Conservation (phyloP, 2,329 filamentous ascomycete genomes). For the Alternaria triticina region DNA sequence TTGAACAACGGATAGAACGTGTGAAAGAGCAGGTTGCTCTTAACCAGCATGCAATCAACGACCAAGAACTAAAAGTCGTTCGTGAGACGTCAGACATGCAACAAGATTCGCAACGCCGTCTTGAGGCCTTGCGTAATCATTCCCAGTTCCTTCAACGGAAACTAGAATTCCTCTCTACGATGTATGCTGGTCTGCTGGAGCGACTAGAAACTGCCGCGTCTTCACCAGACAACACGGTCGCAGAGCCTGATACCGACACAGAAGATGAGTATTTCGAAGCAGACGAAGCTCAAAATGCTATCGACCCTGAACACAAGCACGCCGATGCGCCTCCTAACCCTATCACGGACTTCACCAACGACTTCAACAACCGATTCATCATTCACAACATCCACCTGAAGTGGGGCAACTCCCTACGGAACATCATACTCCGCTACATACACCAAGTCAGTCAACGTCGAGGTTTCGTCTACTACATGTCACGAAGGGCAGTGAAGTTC, state of each 20-base stretch:
- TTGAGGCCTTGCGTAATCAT: conserved; percentile 63
- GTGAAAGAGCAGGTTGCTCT: conserved; percentile 78
- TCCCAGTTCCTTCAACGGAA: conserved; percentile 63
- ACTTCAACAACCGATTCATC: conserved; percentile 98
- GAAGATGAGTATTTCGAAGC: conserved; percentile 57
- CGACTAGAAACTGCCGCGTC: conserved; percentile 67
- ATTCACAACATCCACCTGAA: conserved; percentile 97
- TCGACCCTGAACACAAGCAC: conserved; percentile 55
- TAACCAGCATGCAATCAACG: conserved; percentile 74
- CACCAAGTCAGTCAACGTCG: conserved; percentile 96
- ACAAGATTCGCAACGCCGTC: conserved; percentile 61
- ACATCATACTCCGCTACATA: conserved; percentile 95
- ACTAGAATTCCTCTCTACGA: conserved; percentile 63
- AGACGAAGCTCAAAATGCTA: conserved; percentile 60
- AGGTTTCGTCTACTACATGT: conserved; percentile 98
- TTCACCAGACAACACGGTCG: conserved; percentile 59
- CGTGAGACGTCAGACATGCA: conserved; percentile 61
- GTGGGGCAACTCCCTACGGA: conserved; percentile 95
- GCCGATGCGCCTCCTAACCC: conserved; percentile 66
- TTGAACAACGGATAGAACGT: conserved; percentile 78
- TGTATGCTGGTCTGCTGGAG: conserved; percentile 64
- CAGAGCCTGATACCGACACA: conserved; percentile 51
- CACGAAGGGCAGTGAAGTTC: conserved; percentile 93
- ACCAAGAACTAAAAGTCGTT: conserved; percentile 71
- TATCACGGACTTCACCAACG: conserved; percentile 82